Evolutionary conservation across 495 filamentous ascomycete species (phyloP).

Genomic region (Delitschia confertaspora): DNA sequence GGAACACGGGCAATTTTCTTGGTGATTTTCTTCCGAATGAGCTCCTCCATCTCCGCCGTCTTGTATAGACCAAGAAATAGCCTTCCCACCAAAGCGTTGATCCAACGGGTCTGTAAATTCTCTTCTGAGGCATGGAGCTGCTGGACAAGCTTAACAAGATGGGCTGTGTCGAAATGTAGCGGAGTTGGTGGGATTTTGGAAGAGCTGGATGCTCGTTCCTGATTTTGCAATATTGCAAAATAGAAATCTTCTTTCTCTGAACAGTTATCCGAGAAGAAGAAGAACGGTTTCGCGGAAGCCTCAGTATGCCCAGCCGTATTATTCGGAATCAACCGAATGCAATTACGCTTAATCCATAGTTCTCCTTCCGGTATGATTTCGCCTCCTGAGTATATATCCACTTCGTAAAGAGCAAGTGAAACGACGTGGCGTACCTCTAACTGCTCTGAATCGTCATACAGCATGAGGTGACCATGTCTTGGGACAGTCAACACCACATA

Average conservation of each 20-base stretch:
- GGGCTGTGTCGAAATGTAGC: slow-evolving; percentile 69
- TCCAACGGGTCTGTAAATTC: slow-evolving; percentile 83
- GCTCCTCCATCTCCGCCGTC: slow-evolving; percentile 68
- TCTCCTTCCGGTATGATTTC: slow-evolving; percentile 75
- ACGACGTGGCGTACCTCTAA: slow-evolving; percentile 93
- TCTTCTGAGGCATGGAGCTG: slow-evolving; percentile 86
- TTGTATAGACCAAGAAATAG: slow-evolving; percentile 81
- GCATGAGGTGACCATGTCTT: slow-evolving; percentile 93
- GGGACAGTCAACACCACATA: slow-evolving; percentile 16
- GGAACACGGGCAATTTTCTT: slow-evolving; percentile 95
- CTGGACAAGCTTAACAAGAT: slow-evolving; percentile 81
- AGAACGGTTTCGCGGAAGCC: slow-evolving; percentile 68
- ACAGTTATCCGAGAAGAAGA: slow-evolving; percentile 84
- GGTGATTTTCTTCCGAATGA: slow-evolving; percentile 74
- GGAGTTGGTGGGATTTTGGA: slow-evolving; percentile 56
- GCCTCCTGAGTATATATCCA: slow-evolving; percentile 78
- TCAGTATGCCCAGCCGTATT: slow-evolving; percentile 46
- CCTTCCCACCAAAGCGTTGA: slow-evolving; percentile 83
- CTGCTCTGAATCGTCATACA: slow-evolving; percentile 85
- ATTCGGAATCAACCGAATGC: slow-evolving; percentile 68
- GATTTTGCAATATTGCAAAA: slow-evolving; percentile 78
- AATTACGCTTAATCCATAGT: slow-evolving; percentile 90
- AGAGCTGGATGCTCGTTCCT: slow-evolving; percentile 54
- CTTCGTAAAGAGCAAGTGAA: slow-evolving; percentile 75
- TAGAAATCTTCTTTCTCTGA: slow-evolving; percentile 98